Percentiles rank a stretch among this genome's conserved stretches.
Conservation (phyloP, 1,284 basidiomycete species). For the Phylloporus gajari region DNA sequence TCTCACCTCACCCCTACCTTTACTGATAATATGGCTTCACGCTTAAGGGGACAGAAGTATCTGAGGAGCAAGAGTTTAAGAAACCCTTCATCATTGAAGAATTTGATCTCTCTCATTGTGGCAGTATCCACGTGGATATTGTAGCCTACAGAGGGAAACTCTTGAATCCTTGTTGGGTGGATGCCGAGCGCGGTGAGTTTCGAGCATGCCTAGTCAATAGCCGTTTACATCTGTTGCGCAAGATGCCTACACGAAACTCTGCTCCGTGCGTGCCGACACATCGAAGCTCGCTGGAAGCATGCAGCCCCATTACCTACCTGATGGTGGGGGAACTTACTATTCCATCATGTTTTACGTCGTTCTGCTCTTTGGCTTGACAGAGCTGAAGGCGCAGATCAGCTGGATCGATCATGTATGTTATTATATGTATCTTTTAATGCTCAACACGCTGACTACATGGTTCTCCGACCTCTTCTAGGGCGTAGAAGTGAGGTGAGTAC, state of each 20-base stretch:
- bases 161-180: constrained; percentile 31
- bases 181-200: constrained; percentile 32
- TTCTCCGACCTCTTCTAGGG: constrained; percentile 28
- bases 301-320: constrained; percentile 26
- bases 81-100: constrained; percentile 40
- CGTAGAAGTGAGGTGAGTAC: constrained; percentile 39
- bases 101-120: constrained; percentile 29
- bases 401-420: constrained; percentile 52
- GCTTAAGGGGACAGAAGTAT: constrained; percentile 42
- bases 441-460: constrained; percentile 6
- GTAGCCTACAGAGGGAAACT: constrained; percentile 37
- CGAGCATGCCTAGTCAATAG: not conserved
- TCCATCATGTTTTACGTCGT: constrained; percentile 49
- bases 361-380: constrained; percentile 54
- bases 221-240: not conserved
- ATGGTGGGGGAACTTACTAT: constrained; percentile 43
- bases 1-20: not conserved
- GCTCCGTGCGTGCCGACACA: constrained; percentile 49
- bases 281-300: constrained; percentile 39
- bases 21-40: not conserved
- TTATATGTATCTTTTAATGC: not conserved
- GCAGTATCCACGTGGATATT: constrained; percentile 33
- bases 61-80: constrained; percentile 45
- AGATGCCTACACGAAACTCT: constrained; percentile 49
- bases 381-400: constrained; percentile 55